phyloP scores from a whole-genome alignment of 257 asterid genomes.

The Rauvolfia tetraphylla region DNA sequence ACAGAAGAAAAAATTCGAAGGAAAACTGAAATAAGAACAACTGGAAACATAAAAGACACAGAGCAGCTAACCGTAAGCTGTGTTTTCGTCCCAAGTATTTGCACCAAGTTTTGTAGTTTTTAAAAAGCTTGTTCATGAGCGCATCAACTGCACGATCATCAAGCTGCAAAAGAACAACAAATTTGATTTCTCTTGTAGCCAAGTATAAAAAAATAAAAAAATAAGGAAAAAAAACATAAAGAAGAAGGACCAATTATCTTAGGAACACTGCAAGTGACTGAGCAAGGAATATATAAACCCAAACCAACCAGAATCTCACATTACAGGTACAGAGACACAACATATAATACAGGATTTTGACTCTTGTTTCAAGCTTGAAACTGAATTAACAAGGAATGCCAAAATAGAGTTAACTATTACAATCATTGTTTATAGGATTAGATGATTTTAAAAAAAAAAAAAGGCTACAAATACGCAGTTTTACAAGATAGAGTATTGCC shows the following conservation, averaged over 20 bases:
- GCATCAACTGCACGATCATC: slow-evolving; percentile 95
- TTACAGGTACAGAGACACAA: neutral
- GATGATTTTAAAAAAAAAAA: slow-evolving; percentile 2
- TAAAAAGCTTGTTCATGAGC: slow-evolving; percentile 86
- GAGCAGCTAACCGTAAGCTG: slow-evolving; percentile 72
- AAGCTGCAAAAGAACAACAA: slow-evolving; percentile 46
- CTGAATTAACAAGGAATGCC: slow-evolving; percentile 5
- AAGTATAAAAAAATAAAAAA: neutral
- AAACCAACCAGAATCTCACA: neutral
- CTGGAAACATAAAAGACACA: neutral
- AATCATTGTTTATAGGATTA: slow-evolving; percentile 1
- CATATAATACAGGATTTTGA: neutral
- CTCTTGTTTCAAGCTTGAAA: neutral
- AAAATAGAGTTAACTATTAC: slow-evolving; percentile 14
- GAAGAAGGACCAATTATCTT: slow-evolving; percentile 8
- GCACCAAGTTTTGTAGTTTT: slow-evolving; percentile 98
- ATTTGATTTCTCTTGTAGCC: slow-evolving; percentile 19
- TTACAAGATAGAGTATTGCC: slow-evolving; percentile 18
- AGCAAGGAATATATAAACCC: neutral
- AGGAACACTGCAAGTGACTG: neutral
- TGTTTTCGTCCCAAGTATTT: slow-evolving; percentile 90
- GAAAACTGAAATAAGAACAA: neutral
- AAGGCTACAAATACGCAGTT: slow-evolving; percentile 15
- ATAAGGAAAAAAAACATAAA: slow-evolving; percentile 13
- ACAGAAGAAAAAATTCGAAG: neutral